phyloP scores from a whole-genome alignment of 306 rosid species.

The Oemleria cerasiformis region DNA sequence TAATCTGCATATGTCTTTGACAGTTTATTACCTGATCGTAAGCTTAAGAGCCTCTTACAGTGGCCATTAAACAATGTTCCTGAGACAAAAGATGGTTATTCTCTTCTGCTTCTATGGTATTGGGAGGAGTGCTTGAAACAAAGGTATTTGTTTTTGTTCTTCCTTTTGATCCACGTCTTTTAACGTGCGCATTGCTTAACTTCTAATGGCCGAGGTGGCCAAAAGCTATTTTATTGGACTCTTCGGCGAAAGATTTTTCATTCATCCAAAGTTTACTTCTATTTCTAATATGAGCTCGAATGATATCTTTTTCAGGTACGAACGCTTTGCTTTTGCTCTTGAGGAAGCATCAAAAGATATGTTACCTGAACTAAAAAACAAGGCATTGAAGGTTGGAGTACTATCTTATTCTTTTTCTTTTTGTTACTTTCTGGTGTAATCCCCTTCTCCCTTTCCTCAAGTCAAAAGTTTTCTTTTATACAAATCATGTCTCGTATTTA shows the following conservation, averaged over 20 bases:
- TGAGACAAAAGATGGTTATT: conserved; percentile 85
- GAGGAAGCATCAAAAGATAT: conserved; percentile 98
- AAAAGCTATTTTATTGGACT: not conserved
- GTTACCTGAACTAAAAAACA: conserved; percentile 77
- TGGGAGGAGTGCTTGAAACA: conserved; percentile 98
- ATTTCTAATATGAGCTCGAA: not conserved
- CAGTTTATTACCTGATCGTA: conserved; percentile 90
- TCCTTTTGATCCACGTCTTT: conserved; percentile 3
- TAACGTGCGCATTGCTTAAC: not conserved
- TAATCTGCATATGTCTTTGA: conserved; percentile 7
- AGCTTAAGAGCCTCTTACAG: conserved; percentile 76
- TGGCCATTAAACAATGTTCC: conserved; percentile 63
- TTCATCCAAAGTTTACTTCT: conserved; percentile 8
- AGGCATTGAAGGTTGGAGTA: conserved; percentile 75
- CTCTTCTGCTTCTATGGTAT: conserved; percentile 87
- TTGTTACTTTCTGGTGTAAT: too few relatives aligned
- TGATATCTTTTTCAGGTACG: conserved; percentile 54
- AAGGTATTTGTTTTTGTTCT: conserved; percentile 45
- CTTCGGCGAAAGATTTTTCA: not conserved
- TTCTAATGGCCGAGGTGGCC: not conserved
- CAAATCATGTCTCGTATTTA: not conserved
- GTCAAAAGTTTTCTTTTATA: not conserved
- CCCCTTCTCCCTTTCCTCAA: not conserved
- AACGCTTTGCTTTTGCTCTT: conserved; percentile 75
- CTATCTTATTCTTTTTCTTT: not conserved